Evolutionary conservation across 1,284 basidiomycete genomes (phyloP).

Genomic region (Coniferiporia weirii): DNA sequence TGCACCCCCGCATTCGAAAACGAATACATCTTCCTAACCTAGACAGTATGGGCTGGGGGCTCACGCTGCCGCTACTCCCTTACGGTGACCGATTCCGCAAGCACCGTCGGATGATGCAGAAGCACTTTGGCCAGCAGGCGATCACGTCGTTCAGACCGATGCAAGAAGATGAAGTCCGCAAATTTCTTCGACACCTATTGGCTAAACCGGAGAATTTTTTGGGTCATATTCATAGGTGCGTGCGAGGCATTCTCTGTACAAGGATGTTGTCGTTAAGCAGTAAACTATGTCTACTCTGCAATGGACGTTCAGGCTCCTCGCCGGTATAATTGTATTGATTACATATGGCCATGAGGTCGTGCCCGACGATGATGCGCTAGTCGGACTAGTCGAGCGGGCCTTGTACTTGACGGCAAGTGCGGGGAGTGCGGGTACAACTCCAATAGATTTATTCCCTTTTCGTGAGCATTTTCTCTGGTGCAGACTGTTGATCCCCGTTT

Average conservation of each 20-base stretch:
- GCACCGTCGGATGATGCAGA: conserved; percentile 28
- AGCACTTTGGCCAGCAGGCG: conserved; percentile 23
- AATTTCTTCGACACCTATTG: conserved; percentile 22
- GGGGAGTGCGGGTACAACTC: conserved; percentile 1
- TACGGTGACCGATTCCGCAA: conserved; percentile 29
- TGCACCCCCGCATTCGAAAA: not conserved
- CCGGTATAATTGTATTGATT: not conserved
- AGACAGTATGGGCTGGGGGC: conserved; percentile 24
- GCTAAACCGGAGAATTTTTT: conserved; percentile 23
- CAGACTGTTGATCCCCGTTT: not conserved
- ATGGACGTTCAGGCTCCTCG: not conserved
- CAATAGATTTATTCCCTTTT: conserved; percentile 8
- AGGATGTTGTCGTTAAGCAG: too few relatives aligned
- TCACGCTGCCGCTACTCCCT: conserved; percentile 22
- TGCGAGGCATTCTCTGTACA: too few relatives aligned
- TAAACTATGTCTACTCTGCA: too few relatives aligned
- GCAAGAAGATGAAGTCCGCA: conserved; percentile 24
- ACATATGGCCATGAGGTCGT: conserved; percentile 6
- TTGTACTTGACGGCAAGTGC: not conserved
- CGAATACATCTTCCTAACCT: not conserved
- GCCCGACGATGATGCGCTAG: not conserved
- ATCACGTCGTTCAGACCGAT: conserved; percentile 23
- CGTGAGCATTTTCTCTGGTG: not conserved
- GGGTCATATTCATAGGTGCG: not conserved
- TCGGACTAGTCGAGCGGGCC: not conserved